Base-by-base conservation (phyloP, 2,329 filamentous ascomycete genomes). In the Fusarium mangiferae region DNA sequence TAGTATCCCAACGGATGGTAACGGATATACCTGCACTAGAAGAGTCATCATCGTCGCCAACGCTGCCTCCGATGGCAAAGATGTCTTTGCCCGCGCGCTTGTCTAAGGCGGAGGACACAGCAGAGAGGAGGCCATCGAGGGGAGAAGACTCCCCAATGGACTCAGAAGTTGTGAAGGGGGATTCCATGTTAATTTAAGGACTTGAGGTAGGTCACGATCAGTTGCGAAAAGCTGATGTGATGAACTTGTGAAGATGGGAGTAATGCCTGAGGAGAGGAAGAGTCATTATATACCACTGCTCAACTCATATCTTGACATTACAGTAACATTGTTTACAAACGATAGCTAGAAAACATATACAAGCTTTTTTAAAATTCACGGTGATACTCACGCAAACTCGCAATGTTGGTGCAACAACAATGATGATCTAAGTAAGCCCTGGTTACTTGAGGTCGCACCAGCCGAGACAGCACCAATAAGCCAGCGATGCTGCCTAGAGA, bases 51-150 rank as follows among this genome's bases (percentile, higher is more conserved):
- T 45, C 12, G 12, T 46, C 22, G 7, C 28, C 35, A 26, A 69
- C 1, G 20, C 30, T 59, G 5, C 70, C 69, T 26, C 56, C 70
- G 1, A 73, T 72, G 33, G 59, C 70, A 24, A 72, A 72, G 1
- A 72, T 54, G 22, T 52, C 64, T 22, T 58, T 60, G n/a, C 36
- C 63, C 4, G 66, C 55, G 6, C 24, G 51, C 9, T 52, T 38
- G 10, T 49, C 39, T 0, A 72, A 7, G 5, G 49, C 49, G 0
- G 48, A 65, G 12, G 41, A 57, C 1, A 73, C 69, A 6, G 20
- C 24, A 2, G 36, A 28, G 14, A 72, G 24, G 15, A 72, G 59
- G 4, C 18, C 18, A 1, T 46, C 1, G 7, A 60, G 11, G 1
- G 44, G 17, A 1, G 52, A 20, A 28, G 59, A 5, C 2, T 10